Conservation (phyloP, 2,329 filamentous ascomycete genomes). For the Aureobasidium sp. region DNA sequence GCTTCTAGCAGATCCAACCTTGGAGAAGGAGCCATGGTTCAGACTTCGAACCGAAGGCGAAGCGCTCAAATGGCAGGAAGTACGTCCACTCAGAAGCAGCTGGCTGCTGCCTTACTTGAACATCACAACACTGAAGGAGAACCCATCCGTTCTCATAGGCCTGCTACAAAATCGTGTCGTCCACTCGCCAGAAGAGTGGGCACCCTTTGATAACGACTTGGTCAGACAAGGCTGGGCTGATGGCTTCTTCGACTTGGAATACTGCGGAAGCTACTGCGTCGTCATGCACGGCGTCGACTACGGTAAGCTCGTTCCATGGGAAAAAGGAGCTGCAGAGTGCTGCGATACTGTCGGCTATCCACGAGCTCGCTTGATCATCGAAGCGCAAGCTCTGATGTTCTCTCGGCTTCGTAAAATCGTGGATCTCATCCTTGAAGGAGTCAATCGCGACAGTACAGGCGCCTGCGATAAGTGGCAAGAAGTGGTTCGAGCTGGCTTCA, state of each 20-base stretch:
- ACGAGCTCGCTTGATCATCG: conserved; percentile 19
- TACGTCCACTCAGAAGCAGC: background rate
- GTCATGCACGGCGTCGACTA: conserved; percentile 16
- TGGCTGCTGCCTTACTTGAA: background rate
- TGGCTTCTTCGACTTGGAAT: background rate
- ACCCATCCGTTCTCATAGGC: background rate
- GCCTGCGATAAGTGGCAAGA: background rate
- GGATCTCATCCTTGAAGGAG: conserved; percentile 7
- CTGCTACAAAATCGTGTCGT: background rate
- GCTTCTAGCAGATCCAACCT: background rate
- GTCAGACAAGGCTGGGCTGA: background rate
- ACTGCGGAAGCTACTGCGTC: conserved; percentile 8
- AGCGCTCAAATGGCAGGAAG: background rate
- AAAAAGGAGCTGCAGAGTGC: conserved; percentile 17
- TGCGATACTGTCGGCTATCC: conserved; percentile 23
- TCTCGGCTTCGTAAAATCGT: conserved; percentile 18
- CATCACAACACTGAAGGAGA: background rate
- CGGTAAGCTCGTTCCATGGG: conserved; percentile 19
- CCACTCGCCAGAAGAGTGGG: background rate
- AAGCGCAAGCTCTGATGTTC: conserved; percentile 21
- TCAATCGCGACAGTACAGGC: background rate
- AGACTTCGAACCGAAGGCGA: background rate
- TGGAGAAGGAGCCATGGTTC: background rate
- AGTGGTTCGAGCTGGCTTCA: background rate
- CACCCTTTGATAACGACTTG: background rate